phyloP scores from a whole-genome alignment of 2,329 filamentous ascomycete genomes.

The Fusarium sp. region DNA sequence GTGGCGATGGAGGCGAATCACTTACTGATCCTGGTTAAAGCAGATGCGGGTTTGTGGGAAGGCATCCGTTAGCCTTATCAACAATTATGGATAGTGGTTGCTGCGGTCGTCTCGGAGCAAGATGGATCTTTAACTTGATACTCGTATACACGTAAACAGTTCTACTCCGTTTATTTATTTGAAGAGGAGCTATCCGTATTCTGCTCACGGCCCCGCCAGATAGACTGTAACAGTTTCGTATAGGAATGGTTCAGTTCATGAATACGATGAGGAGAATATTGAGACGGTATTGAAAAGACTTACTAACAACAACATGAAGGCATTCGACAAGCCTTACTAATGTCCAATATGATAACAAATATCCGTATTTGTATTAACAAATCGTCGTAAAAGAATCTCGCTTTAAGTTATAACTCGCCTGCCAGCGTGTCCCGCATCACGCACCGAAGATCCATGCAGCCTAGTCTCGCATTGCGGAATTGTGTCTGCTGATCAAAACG shows the following conservation, averaged over 20 bases:
- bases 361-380: too few species aligned
- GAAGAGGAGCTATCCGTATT: too few species aligned
- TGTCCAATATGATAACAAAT: too few species aligned
- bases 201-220: too few species aligned
- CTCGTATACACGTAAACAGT: background rate
- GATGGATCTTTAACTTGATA: background rate
- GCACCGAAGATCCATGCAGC: conserved; percentile 4
- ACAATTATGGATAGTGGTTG: background rate
- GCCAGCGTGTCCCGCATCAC: conserved; percentile 22
- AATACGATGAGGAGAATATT: too few species aligned
- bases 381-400: too few species aligned
- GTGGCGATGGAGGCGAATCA: conserved; percentile 23
- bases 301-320: too few species aligned
- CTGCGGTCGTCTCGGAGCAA: conserved; percentile 9
- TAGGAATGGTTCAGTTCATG: too few species aligned
- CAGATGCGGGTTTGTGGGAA: conserved; percentile 1
- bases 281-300: too few species aligned
- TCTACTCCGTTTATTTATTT: background rate
- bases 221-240: too few species aligned
- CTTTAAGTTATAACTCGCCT: too few species aligned
- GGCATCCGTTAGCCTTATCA: background rate
- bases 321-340: too few species aligned
- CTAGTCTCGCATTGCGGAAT: background rate
- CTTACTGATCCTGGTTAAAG: conserved; percentile 2
- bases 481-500: conserved; percentile 22